Evolutionary conservation across 2,329 filamentous ascomycete species (phyloP), one percentile per base, ranked within the genome.

Genomic region (Diaporthe australafricana): DNA sequence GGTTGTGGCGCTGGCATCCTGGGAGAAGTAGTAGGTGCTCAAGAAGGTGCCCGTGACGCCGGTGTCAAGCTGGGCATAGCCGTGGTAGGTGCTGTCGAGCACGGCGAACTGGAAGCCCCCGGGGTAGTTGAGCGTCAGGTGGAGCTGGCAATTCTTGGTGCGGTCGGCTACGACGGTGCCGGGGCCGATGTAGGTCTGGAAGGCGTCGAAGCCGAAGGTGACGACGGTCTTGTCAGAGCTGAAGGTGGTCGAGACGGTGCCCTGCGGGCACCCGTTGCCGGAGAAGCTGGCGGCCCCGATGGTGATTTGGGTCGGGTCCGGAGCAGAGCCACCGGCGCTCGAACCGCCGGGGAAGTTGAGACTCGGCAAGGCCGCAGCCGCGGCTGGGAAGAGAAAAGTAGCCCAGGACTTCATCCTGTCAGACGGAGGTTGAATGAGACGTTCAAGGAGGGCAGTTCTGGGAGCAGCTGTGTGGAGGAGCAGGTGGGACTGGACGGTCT

Each of bases 111-210:
- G 84, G 79, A 85, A 86, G 72, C 84, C 84, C 48, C 83, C 82
- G 16, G 84, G 84, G 77, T 86, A 85, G 77, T 83, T 81, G 72
- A 86, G 81, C 77, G 80, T 83, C 71, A 85, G 75, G 76, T 86
- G 84, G 42, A 86, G 82, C 77, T 85, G 83, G 79, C 84, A 86
- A 81, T 85, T 85, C 82, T 86, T 86, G 76, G 80, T 81, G 75
- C 78, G 79, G 72, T 84, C 81, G 20, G 79, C 72, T 2, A 77
- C 74, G 68, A 71, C 71, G 57, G 79, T 81, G 57, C 80, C 82
- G n/a, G 83, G 83, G 2, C 84, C 84, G 71, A 84, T 85, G 78
- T 84, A 85, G 67, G 83, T 84, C 78, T 85, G 84, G 80, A 85
- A 86, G 62, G 76, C 73, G 74, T 85, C 84, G 75, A 85, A 85